These are phyloP conservation scores for Zea luxurians DNA, from an alignment of 176 grass and related monocot genomes.

Conservation along the genomic window DNA sequence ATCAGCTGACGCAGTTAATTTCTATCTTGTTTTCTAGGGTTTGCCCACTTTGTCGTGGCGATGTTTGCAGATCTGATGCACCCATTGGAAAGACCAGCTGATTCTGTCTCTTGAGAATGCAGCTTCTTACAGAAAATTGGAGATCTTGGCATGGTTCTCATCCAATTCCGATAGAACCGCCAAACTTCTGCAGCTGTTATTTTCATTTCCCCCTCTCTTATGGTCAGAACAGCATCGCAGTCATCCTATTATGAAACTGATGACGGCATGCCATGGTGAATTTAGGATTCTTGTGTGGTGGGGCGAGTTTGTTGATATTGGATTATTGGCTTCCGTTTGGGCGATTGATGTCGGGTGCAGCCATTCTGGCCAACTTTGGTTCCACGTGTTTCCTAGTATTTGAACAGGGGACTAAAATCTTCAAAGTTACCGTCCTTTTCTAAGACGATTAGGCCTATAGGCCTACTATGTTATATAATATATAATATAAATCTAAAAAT, in stretches of 20 bases:
- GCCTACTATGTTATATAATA: no score
- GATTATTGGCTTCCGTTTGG: constrained; percentile 13
- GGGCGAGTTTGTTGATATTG: constrained; percentile 53
- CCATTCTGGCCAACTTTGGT: background rate
- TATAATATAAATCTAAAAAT: no score
- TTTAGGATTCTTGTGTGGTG: constrained; percentile 45
- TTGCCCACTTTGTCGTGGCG: constrained; percentile 89
- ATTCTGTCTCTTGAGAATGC: constrained; percentile 44
- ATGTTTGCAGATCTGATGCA: constrained; percentile 78
- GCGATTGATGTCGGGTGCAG: constrained; percentile 4
- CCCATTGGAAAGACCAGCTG: constrained; percentile 52
- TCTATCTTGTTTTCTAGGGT: constrained; percentile 53
- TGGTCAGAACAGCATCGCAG: constrained; percentile 34
- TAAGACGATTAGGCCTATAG: no score
- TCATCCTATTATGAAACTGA: constrained; percentile 44
- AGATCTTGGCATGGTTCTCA: constrained; percentile 30
- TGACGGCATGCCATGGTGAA: constrained; percentile 42
- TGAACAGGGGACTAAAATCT: background rate
- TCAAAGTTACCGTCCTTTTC: background rate
- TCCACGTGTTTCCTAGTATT: background rate
- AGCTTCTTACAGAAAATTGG: constrained; percentile 30
- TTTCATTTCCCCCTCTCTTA: background rate
- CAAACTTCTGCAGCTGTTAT: constrained; percentile 33
- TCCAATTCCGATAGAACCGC: constrained; percentile 1
- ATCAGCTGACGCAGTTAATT: background rate